Evolutionary conservation across 1,139 yeast genomes (phyloP), one percentile per base, ranked within the genome.

Genomic region (Kodamaea alishanica): DNA sequence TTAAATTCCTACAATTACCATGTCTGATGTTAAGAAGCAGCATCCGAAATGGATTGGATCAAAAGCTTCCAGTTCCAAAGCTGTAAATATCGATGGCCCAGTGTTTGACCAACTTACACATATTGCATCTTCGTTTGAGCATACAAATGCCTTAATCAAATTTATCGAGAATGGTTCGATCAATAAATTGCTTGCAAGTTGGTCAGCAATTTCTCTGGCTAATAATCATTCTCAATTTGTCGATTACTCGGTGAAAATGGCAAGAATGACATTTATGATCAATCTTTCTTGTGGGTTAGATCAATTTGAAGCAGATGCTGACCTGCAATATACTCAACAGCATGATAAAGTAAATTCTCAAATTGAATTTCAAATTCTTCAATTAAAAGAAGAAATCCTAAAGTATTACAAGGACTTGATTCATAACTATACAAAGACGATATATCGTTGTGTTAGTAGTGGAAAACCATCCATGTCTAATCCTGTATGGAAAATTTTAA

Each of bases 371-470:
- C 39, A 39, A 8, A 31, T 47, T 24, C 39, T 47, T 28, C 44
- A 43, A 28, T 37, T 41, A 32, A 48, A 67, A 62, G 45, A 54
- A 1, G 43, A 40, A n/a, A 45, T 61, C 30, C 37, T 48, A 2
- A 61, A 63, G 5, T 59, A 78, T 35, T 75, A 82, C 41, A 70
- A 65, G 36, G 74, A 74, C 15, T 61, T 88, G 7, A 58, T 88
- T 12, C 67, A 70, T 1, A 73, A 70, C 39, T 77, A 84, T 53
- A 58, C 75, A 35, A 84, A 82, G 50, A 74, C 80, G 20, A 65
- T 89, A 4, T 86, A 85, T 59, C 70, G 95, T 50, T 81, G 85
- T 22, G 63, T 89, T 33, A 76, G 73, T 44, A 75, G 79, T 42
- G 61, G 73, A 48, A 75, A 81, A 46, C 78, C 84, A 0, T 66